phyloP scores from a whole-genome alignment of 2,329 filamentous ascomycete species.

The Fusarium ramigenum region DNA sequence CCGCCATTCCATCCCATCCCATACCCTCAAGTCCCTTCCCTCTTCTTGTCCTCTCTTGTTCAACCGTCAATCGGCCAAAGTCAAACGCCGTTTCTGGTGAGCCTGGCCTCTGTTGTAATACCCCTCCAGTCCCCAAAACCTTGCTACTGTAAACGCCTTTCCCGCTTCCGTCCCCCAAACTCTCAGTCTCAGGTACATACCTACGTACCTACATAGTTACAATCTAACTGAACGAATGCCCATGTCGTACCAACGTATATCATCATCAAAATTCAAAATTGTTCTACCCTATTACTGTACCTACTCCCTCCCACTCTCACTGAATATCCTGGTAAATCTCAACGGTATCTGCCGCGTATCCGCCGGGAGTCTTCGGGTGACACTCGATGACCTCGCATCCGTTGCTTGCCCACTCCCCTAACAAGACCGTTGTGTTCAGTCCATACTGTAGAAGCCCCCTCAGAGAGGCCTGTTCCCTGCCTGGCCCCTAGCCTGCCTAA shows the following conservation, averaged over 20 bases:
- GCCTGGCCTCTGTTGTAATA: neutral
- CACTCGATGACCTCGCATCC: slow-evolving; percentile 16
- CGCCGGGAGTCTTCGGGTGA: slow-evolving; percentile 31
- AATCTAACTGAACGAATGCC: neutral
- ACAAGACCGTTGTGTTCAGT: neutral
- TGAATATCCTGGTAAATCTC: slow-evolving; percentile 21
- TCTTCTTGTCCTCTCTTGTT: neutral
- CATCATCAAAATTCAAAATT: slow-evolving; percentile 11
- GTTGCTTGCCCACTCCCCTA: neutral
- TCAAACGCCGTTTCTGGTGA: neutral
- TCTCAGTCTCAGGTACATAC: neutral
- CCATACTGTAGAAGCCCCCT: neutral
- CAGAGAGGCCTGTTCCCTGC: slow-evolving; percentile 11
- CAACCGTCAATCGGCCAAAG: neutral
- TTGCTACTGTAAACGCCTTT: slow-evolving; percentile 17
- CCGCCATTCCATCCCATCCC: neutral
- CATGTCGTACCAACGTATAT: neutral
- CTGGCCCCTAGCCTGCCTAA: slow-evolving; percentile 1
- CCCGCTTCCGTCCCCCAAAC: slow-evolving; percentile 16
- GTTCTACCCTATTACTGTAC: slow-evolving; percentile 4
- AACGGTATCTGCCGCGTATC: slow-evolving; percentile 25
- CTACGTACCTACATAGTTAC: neutral
- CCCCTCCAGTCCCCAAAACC: neutral
- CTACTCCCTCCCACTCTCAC: neutral
- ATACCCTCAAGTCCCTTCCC: neutral